Evolutionary conservation across 1,284 basidiomycete genomes (phyloP), one percentile per base, ranked within the genome.

Genomic region (Tilletia setariae): DNA sequence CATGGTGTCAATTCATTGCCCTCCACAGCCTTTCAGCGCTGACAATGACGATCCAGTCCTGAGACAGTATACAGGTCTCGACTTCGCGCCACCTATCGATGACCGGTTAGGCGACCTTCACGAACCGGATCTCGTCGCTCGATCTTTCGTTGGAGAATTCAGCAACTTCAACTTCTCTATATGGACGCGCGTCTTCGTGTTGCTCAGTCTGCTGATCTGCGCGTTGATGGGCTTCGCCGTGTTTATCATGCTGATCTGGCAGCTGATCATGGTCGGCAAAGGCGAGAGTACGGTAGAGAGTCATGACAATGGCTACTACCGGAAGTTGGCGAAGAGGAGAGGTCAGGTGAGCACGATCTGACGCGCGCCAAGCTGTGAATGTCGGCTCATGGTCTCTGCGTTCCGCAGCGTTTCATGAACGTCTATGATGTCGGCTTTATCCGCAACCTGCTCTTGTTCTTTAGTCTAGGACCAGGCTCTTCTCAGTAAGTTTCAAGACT

Each of bases 231-330:
- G 89, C 63, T 82, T 94, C 35, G 92, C 93, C 0, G 89, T 98
- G 0, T 85, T 87, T 0, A 85, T 93, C 51, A 93, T 98, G 88
- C 84, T 89, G 0, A 79, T 84, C 0, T 97, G 91, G 87, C 93
- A 97, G 77, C 68, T 98, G 0, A 90, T 88, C 84, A 86, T 90
- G 70, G 84, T 96, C 8, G 83, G 87, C 0, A 83, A 85, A n/a
- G 93, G 90, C 0, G 94, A 97, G 82, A 98, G 94, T 0, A 89
- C 90, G 0, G 94, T 98, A 16, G 96, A 98, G 83, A 86, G 86
- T 2, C 91, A 93, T 75, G 95, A 98, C 79, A 89, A 94, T 79
- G 64, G 88, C 9, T 86, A 90, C 53, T 95, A 97, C 78, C 85
- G 87, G 1, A 87, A 86, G 70, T 83, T 88, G 43, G 93, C 93